Base-by-base conservation (phyloP, 2,329 filamentous ascomycete genomes). In the Simplicillium sp. region DNA sequence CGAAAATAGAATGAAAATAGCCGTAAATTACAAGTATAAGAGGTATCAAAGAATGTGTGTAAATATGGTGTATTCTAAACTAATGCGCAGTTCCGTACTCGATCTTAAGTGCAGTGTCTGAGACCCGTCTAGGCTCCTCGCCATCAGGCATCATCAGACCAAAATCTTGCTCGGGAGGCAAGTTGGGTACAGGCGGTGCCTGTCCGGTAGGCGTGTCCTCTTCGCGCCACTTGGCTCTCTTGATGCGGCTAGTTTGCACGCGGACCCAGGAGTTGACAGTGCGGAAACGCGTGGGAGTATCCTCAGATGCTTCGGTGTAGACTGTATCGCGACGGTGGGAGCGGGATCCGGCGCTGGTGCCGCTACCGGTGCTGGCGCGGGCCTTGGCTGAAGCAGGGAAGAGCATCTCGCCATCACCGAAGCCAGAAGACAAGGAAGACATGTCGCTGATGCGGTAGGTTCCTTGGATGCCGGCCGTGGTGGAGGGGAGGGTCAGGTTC, bases 381-480 rank as follows among this genome's bases (percentile, higher is more conserved):
- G 46, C 34, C 41, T 50, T 38, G 39, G 52, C 41, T 42, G 58
- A 48, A 20, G 56, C 59, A 6, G 65, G 64, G 18, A 73, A 55
- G 28, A 75, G 66, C 20, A 80, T 75, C 35, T 79, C 73, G 17
- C 70, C 74, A 49, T 82, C 77, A 14, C 77, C 77, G 46, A 81
- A 81, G 7, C 77, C 77, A 0, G 78, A 82, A 0, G 77, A 81
- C 4, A 82, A 61, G 0, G 77, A 81, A 0, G 77, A 80, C 28
- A 78, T 50, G 37, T 70, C 68, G 44, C 71, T 77, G 4, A 59
- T 53, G 7, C 67, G 63, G 28, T 67, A 64, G 3, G 56, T 25
- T 25, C 20, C 20, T 9, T 25, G 20, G 20, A 25, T 25, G 20
- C 20, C 29, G 17, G 56, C 59, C 57, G 0, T 59, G 57, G 40